Base-by-base conservation (phyloP, 2,329 filamentous ascomycete species). In the Aureobasidium sp. region DNA sequence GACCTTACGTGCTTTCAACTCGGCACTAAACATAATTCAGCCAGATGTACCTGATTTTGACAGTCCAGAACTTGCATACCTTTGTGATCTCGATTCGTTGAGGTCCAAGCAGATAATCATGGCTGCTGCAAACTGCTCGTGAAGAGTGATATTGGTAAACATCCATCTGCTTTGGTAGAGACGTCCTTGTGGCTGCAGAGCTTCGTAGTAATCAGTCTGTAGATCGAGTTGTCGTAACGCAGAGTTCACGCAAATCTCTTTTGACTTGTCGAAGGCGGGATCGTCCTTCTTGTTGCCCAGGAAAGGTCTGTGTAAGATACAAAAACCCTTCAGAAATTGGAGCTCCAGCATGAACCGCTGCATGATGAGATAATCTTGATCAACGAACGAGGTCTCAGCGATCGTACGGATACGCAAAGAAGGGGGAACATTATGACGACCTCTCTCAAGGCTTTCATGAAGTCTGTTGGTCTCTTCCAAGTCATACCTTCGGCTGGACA, bases 221-320 rank as follows among this genome's bases (percentile, higher is more conserved):
- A 77, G 72, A 1, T 72, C 71, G 2, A 81, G 69, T 2, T 79
- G 74, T 32, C 74, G 67, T 30, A 75, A 69, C 3, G 80, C 78
- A 2, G 80, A 74, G 5, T 73, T 71, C 3, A 80, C 65, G 48
- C 78, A 81, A 1, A 72, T 72, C 15, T 67, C 68, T 61, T 75
- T 71, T 8, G 79, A 82, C 47, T 76, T 73, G 0, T 68, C 67
- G 60, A 75, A 78, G 21, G 67, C 71, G 32, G 63, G 66, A 53
- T 73, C 73, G 59, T 55, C 67, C 62, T 67, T 66, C 1, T 63
- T 65, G 25, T 73, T 69, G 9, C 70, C 72, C 42, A 83, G 70
- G 62, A 77, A 81, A 30, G 74, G 77, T 9, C 79, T 73, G 65
- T 83, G 79, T 32, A 83, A 66, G 1, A 80, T 75, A 41, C 79